A percentile compares a stretch with the other conserved stretches of the same genome.
These are phyloP conservation scores for Lipomyces chichibuensis DNA, from an alignment of 805 yeast genomes.

Conservation along the genomic window DNA sequence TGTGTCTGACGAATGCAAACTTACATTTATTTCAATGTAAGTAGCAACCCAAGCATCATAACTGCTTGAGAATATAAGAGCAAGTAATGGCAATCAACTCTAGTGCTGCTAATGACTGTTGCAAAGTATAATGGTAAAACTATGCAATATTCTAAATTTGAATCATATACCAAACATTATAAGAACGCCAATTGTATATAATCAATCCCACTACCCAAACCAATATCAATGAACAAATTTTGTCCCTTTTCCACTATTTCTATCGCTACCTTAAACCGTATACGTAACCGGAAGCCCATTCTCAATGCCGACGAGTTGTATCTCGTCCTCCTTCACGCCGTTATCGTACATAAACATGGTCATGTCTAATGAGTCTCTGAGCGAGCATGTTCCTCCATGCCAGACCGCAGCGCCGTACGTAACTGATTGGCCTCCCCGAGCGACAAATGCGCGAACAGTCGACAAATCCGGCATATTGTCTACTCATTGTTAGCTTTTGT, in stretches of 20 bases:
- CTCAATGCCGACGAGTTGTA: conserved; percentile 19
- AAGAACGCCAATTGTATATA: background rate
- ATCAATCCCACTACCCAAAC: background rate
- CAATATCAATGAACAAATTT: background rate
- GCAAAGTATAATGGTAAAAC: background rate
- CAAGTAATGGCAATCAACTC: too few species aligned
- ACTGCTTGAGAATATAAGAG: too few species aligned
- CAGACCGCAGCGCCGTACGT: conserved; percentile 48
- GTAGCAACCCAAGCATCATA: too few species aligned
- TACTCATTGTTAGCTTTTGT: conserved; percentile 45
- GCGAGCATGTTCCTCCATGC: conserved; percentile 25
- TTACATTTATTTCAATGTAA: too few species aligned
- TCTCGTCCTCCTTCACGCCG: conserved; percentile 24
- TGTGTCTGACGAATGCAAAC: background rate
- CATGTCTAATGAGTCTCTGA: conserved; percentile 23
- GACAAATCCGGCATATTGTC: conserved; percentile 61
- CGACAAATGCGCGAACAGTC: conserved; percentile 66
- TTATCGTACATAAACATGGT: conserved; percentile 29
- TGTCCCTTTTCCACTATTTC: background rate
- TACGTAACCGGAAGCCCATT: conserved; percentile 13
- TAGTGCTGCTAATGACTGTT: background rate
- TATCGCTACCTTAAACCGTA: background rate
- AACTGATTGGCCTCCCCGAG: conserved; percentile 82
- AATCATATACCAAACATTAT: background rate
- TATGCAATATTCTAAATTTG: background rate